Percentiles rank a stretch among this genome's conserved stretches.
Evolutionary conservation across 2,329 filamentous ascomycete genomes (phyloP).

Genomic region (Penicillium sp.): DNA sequence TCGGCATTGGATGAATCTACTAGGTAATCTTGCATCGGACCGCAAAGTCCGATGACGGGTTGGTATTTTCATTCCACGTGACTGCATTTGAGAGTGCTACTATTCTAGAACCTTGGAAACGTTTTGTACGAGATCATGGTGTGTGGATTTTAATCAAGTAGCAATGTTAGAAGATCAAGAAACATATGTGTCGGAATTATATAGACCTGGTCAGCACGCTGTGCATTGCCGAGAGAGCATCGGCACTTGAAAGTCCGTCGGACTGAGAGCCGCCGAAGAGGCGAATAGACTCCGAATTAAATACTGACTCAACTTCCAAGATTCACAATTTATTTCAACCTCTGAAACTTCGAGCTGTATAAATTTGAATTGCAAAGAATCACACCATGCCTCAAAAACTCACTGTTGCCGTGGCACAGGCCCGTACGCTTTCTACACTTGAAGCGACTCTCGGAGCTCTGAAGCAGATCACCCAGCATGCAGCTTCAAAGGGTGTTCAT

Average conservation of each 20-base stretch:
- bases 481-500: slow-evolving; percentile 62
- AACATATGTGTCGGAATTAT: neutral
- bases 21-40: neutral
- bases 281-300: neutral
- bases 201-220: neutral
- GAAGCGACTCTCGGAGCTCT: slow-evolving; percentile 67
- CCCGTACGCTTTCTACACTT: slow-evolving; percentile 44
- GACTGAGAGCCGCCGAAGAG: neutral
- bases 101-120: too few species aligned
- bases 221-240: slow-evolving; percentile 1
- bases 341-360: neutral
- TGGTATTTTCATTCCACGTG: slow-evolving; percentile 2
- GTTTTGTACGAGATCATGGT: neutral
- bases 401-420: slow-evolving; percentile 50
- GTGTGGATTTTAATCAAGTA: neutral
- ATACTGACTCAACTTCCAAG: neutral
- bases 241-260: slow-evolving; percentile 3
- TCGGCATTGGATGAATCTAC: neutral
- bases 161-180: neutral
- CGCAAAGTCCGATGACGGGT: neutral
- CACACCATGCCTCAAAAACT: slow-evolving; percentile 24
- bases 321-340: neutral
- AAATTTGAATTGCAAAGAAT: neutral
- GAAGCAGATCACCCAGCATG: slow-evolving; percentile 61
- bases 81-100: neutral